These are phyloP conservation scores for Coemansia sp. DNA, from an alignment of 192 early-diverging fungal genomes.

Conservation along the genomic window DNA sequence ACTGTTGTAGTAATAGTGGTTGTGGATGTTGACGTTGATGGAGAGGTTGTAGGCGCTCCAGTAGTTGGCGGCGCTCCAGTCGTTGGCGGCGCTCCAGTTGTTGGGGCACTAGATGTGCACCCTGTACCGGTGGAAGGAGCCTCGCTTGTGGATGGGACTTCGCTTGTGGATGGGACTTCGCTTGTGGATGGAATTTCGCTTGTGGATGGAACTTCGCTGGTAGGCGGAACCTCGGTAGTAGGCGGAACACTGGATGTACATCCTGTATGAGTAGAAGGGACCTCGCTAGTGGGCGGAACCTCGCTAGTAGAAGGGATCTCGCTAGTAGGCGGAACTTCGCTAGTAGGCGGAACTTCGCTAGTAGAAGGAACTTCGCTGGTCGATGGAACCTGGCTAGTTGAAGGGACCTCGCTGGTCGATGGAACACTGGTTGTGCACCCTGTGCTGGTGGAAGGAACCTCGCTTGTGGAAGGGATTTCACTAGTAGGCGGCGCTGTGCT, in stretches of 20 bases:
- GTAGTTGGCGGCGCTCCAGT: conserved; percentile 4
- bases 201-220: conserved; percentile 6
- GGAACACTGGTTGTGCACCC: conserved; percentile 16
- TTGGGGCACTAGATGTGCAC: background rate
- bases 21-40: conserved; percentile 24
- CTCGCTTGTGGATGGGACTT: conserved; percentile 16
- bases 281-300: conserved; percentile 3
- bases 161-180: conserved; percentile 8
- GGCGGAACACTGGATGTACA: conserved; percentile 4
- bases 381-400: background rate
- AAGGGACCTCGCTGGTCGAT: conserved; percentile 10
- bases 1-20: conserved; percentile 41
- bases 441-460: conserved; percentile 9
- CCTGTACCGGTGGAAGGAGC: conserved; percentile 12
- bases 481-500: conserved; percentile 13
- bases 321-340: conserved; percentile 9
- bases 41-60: background rate
- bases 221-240: background rate
- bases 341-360: conserved; percentile 8
- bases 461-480: conserved; percentile 14
- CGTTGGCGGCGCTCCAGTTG: conserved; percentile 9
- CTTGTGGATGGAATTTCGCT: conserved; percentile 9
- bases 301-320: conserved; percentile 19
- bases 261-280: conserved; percentile 15
- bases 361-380: conserved; percentile 6